These are phyloP conservation scores for Lactifluus hygrophoroides DNA, from an alignment of 768 basidiomycete species.

Conservation along the genomic window DNA sequence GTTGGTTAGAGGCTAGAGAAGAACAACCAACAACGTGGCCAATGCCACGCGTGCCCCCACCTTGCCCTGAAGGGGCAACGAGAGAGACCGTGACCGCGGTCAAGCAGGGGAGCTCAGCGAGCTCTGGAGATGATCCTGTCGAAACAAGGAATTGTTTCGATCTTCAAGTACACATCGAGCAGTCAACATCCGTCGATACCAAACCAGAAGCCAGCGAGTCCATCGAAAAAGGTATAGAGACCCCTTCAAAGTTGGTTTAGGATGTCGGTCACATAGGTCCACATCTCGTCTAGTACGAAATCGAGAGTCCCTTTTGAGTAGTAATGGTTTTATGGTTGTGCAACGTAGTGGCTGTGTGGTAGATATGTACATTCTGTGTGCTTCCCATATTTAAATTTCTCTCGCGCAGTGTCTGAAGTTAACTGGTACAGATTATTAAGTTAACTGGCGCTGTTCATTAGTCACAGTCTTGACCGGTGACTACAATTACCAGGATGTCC, in stretches of 20 bases:
- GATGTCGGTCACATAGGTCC: neutral
- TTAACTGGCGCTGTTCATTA: no score
- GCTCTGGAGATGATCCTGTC: neutral
- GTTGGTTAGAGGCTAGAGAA: slow-evolving; percentile 20
- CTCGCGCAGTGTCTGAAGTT: no score
- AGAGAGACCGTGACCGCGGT: neutral
- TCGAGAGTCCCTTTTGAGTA: no score
- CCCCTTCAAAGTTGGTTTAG: neutral
- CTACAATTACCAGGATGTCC: no score
- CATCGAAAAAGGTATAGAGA: neutral
- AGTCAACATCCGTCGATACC: neutral
- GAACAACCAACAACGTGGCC: neutral
- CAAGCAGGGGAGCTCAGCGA: neutral
- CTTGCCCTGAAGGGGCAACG: neutral
- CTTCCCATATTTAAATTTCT: no score
- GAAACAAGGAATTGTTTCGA: slow-evolving; percentile 6
- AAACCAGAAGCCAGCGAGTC: neutral
- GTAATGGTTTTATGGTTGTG: no score
- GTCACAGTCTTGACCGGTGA: no score
- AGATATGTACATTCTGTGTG: no score
- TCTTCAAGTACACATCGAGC: slow-evolving; percentile 16
- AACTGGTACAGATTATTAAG: no score
- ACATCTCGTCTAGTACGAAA: no score
- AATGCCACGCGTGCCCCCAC: neutral
- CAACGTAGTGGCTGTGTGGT: no score